Evolutionary conservation across 2,329 filamentous ascomycete species (phyloP), one percentile per base, ranked within the genome.

Genomic region (Elsinoe batatas): DNA sequence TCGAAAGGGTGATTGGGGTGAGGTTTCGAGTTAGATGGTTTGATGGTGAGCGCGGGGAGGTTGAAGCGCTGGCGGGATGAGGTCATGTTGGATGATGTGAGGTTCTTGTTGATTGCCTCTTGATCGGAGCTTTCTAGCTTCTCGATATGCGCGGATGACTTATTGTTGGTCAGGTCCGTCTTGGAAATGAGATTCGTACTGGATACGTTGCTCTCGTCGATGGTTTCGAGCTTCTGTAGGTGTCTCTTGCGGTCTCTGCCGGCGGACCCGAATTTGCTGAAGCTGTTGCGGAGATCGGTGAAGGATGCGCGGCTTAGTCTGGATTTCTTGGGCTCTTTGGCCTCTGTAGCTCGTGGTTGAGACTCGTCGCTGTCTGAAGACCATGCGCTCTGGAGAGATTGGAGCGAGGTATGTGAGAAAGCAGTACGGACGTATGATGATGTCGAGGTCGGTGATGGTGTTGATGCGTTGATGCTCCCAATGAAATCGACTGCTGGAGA

Each of bases 1-100:
- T 32, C 20, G 50, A 58, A 61, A 43, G 40, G 40, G 32, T 62
- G 60, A 11, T 47, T 53, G 6, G 60, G 60, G 37, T 62, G 60
- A 17, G 47, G 12, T 13, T 37, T 20, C 20, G 15, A 12, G 32
- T 18, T 26, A 3, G 36, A 5, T n/a, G 47, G 17, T 51, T 12
- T 54, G 46, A 18, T 33, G 54, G 5, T 15, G n/a, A 18, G 58
- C 30, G 10, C 42, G n/a, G 7, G 54, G 17, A n/a, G 53, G 30
- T 13, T 35, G 47, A 18, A 62, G 15, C 3, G 55, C 35, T 38
- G 56, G 47, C 33, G 60, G 56, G 22, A 53, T 55, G 17, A 44
- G 36, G 32, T 54, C 53, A 20, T 56, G 38, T n/a, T 57, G 53
- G 11, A 57, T 51, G 11, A 57, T 36, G 32, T 58, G 40, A 30